Conservation (phyloP, 208 protist species). For the Leishmania aethiopica region DNA sequence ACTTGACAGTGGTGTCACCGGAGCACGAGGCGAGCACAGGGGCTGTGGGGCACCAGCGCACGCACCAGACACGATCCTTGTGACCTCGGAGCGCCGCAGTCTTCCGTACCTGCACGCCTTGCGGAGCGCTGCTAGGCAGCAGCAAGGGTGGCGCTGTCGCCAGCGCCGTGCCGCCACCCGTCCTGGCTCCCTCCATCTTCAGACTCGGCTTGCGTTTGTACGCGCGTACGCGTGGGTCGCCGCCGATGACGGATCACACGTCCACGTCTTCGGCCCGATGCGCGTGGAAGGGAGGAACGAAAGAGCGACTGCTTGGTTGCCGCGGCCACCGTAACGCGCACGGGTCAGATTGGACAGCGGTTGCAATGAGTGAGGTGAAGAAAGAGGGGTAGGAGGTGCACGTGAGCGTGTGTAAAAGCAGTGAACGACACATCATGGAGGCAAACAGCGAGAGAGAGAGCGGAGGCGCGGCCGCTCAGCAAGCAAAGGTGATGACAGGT, state of each 20-base stretch:
- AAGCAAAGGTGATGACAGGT: not conserved
- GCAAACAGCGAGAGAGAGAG: not conserved
- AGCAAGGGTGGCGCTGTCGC: conserved; percentile 21
- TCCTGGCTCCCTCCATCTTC: not conserved
- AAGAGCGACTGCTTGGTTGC: not conserved
- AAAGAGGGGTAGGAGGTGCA: not conserved
- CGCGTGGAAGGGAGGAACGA: not conserved
- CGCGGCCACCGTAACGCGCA: not conserved
- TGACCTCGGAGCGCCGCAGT: conserved; percentile 63
- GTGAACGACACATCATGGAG: not conserved
- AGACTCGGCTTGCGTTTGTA: not conserved
- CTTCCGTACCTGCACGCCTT: conserved; percentile 31
- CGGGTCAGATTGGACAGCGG: not conserved
- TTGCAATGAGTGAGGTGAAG: not conserved
- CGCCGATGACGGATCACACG: not conserved
- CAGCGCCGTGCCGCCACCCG: not conserved
- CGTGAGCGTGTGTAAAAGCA: not conserved
- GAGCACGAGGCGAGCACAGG: conserved; percentile 76
- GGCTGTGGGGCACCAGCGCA: conserved; percentile 76
- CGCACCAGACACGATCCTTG: conserved; percentile 82
- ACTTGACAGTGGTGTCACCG: conserved; percentile 64
- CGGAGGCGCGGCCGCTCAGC: not conserved
- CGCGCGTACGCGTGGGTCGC: not conserved
- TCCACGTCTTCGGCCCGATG: not conserved
- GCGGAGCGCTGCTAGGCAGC: conserved; percentile 13